Evolutionary conservation across 495 filamentous ascomycete species (phyloP), one percentile per base, ranked within the genome.

Genomic region (Hyaloscypha finlandica): DNA sequence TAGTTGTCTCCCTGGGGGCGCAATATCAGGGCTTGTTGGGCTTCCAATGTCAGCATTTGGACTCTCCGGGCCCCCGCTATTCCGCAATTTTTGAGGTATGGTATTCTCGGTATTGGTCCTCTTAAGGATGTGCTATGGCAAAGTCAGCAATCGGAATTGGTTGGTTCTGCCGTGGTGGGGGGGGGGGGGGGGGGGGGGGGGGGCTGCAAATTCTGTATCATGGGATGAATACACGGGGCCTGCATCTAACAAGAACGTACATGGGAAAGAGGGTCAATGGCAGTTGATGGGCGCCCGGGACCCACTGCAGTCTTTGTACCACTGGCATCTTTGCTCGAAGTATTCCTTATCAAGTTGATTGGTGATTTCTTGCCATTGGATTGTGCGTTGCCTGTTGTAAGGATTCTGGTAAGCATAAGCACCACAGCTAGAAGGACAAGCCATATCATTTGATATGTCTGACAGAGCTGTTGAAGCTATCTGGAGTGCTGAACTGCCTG

Each of bases 21-120:
- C 73, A 63, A 74, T 66, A 22, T 68, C 73, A 57, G 78, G 71
- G 72, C 77, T 81, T 70, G 81, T 83, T 61, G 80, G 77, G 59
- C 84, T 81, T 68, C 83, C 82, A 8, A 84, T 81, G 66, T 84
- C 82, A 69, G 78, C 77, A 72, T 81, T 81, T 64, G 86, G 77
- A 62, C 79, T 84, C 72, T 65, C 78, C 71, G n/a, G 82, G 77
- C 64, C 82, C 8, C 39, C 62, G 45, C 60, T 76, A 42, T 82
- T 85, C 33, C 90, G 86, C 59, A 90, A 76, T 70, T 88, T 90
- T 51, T 88, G 80, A 9, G 89, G 85, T 61, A 91, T 86, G 19
- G 86, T 85, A 62, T 85, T 87, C 68, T 90, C 86, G 22, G 89
- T 92, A 76, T 92, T 92, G 59, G 91, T 93, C 71, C 92, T 88